These are phyloP conservation scores for Heliophila coronopifolia DNA, from an alignment of 441 rosid genomes.

Conservation along the genomic window DNA sequence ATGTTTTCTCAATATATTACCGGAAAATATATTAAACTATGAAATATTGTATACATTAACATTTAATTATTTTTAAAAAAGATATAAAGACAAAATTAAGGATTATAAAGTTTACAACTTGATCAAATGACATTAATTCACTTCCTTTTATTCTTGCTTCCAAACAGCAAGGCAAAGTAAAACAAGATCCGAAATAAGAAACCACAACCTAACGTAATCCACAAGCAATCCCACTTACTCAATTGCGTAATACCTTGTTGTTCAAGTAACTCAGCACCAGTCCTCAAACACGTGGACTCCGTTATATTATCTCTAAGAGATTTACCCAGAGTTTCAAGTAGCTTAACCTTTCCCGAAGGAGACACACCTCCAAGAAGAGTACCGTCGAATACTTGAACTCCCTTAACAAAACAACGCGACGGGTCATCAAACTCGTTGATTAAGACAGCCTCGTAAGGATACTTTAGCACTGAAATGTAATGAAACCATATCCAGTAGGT, in stretches of 20 bases:
- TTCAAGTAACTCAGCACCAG: conserved; percentile 43
- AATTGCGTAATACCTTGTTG: conserved; percentile 59
- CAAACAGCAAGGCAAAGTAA: conserved; percentile 56
- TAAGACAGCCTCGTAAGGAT: conserved; percentile 62
- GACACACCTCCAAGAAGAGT: conserved; percentile 44
- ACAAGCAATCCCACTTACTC: conserved; percentile 63
- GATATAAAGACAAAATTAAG: too few relatives aligned
- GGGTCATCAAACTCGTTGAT: conserved; percentile 54
- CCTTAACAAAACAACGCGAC: conserved; percentile 48
- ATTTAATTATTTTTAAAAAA: too few relatives aligned
- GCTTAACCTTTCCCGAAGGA: conserved; percentile 27
- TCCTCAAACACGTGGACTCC: conserved; percentile 56
- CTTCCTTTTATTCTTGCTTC: conserved; percentile 74
- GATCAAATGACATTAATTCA: too few relatives aligned
- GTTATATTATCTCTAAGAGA: conserved; percentile 47
- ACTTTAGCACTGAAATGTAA: conserved; percentile 56
- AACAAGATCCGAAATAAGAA: conserved; percentile 63
- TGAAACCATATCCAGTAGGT: conserved; percentile 71
- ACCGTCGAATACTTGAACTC: conserved; percentile 59
- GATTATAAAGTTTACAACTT: too few relatives aligned
- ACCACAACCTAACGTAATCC: conserved; percentile 76
- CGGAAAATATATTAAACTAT: too few relatives aligned
- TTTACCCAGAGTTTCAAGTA: conserved; percentile 35
- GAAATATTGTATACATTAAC: too few relatives aligned
- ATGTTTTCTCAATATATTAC: too few relatives aligned